Evolutionary conservation across 2,329 filamentous ascomycete species (phyloP).

Genomic region (Pestalotiopsis sp.): DNA sequence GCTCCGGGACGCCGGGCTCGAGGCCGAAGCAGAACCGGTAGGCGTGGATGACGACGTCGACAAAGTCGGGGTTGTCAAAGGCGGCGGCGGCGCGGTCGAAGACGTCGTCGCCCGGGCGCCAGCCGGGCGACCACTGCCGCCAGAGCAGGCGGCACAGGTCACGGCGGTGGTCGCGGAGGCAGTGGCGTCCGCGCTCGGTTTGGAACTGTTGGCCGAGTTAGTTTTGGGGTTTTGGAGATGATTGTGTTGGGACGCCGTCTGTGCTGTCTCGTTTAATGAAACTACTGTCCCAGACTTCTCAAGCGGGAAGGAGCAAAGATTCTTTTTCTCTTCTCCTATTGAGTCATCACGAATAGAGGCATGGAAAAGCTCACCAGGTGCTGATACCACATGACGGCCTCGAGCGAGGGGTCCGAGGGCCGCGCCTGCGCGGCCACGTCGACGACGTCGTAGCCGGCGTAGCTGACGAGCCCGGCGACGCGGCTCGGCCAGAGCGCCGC

Average conservation of each 20-base stretch:
- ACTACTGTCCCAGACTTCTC: no score
- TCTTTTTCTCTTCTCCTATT: no score
- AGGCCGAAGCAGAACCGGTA: constrained; percentile 2
- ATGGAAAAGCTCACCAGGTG: constrained; percentile 15
- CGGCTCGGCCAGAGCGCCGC: constrained; percentile 30
- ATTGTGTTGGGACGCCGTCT: not conserved
- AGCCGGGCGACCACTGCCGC: constrained; percentile 25
- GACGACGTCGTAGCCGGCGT: constrained; percentile 18
- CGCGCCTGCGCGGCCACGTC: constrained; percentile 15
- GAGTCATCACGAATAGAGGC: no score
- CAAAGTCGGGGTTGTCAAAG: constrained; percentile 13
- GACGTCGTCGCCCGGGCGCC: constrained; percentile 23
- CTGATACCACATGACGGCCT: constrained; percentile 28
- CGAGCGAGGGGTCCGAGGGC: constrained; percentile 19
- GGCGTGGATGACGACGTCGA: constrained; percentile 7
- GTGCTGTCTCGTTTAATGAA: no score
- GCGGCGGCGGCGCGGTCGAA: constrained; percentile 21
- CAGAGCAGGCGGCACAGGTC: constrained; percentile 24
- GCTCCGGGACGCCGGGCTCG: not conserved
- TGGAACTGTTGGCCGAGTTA: constrained; percentile 18
- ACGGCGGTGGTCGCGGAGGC: constrained; percentile 20
- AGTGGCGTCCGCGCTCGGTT: constrained; percentile 22
- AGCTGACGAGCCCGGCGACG: constrained; percentile 27
- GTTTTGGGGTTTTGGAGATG: not conserved
- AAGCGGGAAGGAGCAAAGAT: no score